Conservation (phyloP, 345 rosid genomes). For the Bruguiera parviflora region DNA sequence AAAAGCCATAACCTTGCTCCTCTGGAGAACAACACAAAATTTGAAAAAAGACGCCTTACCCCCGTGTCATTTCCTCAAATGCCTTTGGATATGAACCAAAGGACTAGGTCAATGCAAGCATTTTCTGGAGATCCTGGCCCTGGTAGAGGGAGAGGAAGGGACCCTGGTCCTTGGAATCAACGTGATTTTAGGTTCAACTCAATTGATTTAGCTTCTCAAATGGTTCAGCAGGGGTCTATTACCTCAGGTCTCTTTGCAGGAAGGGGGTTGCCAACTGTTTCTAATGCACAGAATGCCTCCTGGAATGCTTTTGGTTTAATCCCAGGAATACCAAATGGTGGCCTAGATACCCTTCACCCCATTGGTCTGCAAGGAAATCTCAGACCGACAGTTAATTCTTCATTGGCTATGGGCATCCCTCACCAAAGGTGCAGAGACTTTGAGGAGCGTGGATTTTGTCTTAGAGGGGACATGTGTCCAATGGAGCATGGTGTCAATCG, state of each 20-base stretch:
- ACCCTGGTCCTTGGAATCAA: constrained; percentile 65
- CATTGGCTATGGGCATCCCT: constrained; percentile 70
- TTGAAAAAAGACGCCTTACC: constrained; percentile 60
- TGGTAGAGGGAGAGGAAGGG: constrained; percentile 90
- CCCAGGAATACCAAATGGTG: constrained; percentile 72
- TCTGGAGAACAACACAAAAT: constrained; percentile 43
- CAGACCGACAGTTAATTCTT: constrained; percentile 55
- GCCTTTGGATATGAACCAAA: constrained; percentile 54
- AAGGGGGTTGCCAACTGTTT: constrained; percentile 64
- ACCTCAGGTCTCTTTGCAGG: constrained; percentile 58
- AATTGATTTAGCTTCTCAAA: constrained; percentile 66
- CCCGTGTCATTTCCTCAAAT: constrained; percentile 42
- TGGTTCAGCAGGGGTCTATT: constrained; percentile 57
- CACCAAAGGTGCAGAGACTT: constrained; percentile 89
- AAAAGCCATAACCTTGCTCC: constrained; percentile 34
- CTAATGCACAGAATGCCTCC: constrained; percentile 56
- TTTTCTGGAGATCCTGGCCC: constrained; percentile 60
- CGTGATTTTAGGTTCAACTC: constrained; percentile 63
- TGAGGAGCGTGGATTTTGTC: constrained; percentile 98
- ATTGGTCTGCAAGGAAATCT: constrained; percentile 69
- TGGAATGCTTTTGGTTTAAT: constrained; percentile 84
- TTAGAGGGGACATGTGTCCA: constrained; percentile 98
- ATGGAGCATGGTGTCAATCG: constrained; percentile 99
- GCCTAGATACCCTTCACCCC: constrained; percentile 68
- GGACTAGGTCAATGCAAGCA: constrained; percentile 52